Evolutionary conservation across 2,329 filamentous ascomycete species (phyloP), one percentile per base, ranked within the genome.

Genomic region (Penicillium sp.): DNA sequence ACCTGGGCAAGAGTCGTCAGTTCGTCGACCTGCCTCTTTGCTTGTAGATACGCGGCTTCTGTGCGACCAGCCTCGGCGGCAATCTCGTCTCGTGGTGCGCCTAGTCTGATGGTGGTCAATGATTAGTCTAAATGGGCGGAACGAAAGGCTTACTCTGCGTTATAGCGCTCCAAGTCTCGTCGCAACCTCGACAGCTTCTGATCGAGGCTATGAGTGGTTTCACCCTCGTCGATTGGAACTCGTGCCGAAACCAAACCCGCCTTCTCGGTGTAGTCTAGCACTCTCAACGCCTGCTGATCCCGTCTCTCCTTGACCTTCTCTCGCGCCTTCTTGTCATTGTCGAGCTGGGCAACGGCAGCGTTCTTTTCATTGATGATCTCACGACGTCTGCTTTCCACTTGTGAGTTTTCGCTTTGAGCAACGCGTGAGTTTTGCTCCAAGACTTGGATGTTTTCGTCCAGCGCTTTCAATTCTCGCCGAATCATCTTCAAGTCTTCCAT

Each of bases 51-150:
- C 27, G 61, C 68, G 31, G 65, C 61, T 12, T 66, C 61, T n/a
- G 71, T 66, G 53, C 63, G 66, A 13, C 59, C 53, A 28, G 71
- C 72, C 39, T 71, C 70, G 4, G 78, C 73, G 46, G 79, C 77
- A 42, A 89, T 85, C 59, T 88, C 73, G 53, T 86, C 75, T 45
- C 87, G 82, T 18, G 80, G 76, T 44, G 80, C 84, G 23, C 87
- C 86, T 40, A 83, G 70, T 53, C 75, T 75, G 23, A 38, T 44
- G 24, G 48, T 74, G 53, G 72, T 63, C 47, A 40, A 37, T 32
- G 7, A 15, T 12, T 39, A 43, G 27, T 42, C n/a, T 13, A 40
- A 1, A 13, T 20, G 1, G 13, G 24, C 12, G 28, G 31, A 41
- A 15, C 39, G 23, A 39, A 29, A 44, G 31, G 66, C 69, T 60